Base-by-base conservation (phyloP, 106 monocot genomes). In the Apostasia ramifera region DNA sequence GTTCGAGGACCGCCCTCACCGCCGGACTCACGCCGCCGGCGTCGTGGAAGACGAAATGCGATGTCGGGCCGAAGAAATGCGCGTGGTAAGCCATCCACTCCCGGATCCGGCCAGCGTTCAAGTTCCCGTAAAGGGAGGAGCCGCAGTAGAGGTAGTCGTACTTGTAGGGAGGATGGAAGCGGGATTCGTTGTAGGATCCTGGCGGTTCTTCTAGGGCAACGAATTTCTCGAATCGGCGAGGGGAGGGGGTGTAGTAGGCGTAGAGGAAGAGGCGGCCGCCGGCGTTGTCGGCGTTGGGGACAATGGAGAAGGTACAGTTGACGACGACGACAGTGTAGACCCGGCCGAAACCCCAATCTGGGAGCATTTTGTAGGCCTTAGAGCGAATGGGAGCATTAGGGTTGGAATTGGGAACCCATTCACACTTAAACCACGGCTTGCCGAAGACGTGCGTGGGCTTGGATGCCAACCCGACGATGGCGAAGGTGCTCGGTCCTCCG, bases 61-160 rank as follows among this genome's bases (percentile, higher is more conserved):
- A 86, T 12, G 72, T 69, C 3, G 79, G 75, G 8, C 94, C 94
- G 62, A 94, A 94, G 81, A 94, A 85, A 42, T 74, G 72, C 12
- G 88, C 91, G 63, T 95, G 94, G 78, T 95, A 95, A 39, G 94
- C 94, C 70, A 95, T 85, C 94, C 94, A 95, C 70, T 95, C 94
- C 55, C 94, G 75, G 45, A 95, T 79, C 6, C 94, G 78, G 53
- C 59, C 41, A 5, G 91, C 79, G 70, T 73, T 88, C 6, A 95
- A 69, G 57, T 76, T 52, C 9, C 94, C 94, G 55, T 95, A 95
- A 40, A 95, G 70, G 13, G 88, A 91, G 1, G 94, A 95, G 4
- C 94, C 94, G 65, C 94, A 95, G 65, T 95, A 95, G 42, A 95
- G 67, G 76, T 95, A 95, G 13, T 95, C 88, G 70, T 91, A 95